Conservation (phyloP, 345 rosid species). For the Brassica cretica region DNA sequence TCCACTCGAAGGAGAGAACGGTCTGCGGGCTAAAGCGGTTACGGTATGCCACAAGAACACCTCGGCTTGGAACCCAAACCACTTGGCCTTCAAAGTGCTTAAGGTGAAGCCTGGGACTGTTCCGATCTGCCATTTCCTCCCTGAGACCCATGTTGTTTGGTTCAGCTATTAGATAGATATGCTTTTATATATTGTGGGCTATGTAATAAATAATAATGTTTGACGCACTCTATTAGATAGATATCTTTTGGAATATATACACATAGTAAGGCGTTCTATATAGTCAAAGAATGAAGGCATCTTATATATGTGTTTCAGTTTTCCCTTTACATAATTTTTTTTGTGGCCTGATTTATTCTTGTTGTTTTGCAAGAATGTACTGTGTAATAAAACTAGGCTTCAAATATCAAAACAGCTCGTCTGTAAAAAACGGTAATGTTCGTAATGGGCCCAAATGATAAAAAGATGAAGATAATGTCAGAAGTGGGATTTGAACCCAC, state of each 20-base stretch:
- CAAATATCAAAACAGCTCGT: not conserved
- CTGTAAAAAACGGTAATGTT: no score
- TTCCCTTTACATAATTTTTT: not conserved
- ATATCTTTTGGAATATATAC: constrained; percentile 12
- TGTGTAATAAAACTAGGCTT: not conserved
- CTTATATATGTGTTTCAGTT: not conserved
- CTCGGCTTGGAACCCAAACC: constrained; percentile 80
- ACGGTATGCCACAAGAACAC: constrained; percentile 86
- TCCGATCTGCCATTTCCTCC: constrained; percentile 82
- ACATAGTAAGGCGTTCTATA: constrained; percentile 1
- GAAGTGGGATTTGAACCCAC: constrained; percentile 52
- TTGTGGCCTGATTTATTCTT: constrained; percentile 21
- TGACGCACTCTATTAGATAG: not conserved
- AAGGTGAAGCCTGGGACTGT: constrained; percentile 70
- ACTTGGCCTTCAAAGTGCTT: constrained; percentile 76
- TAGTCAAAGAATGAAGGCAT: constrained; percentile 3
- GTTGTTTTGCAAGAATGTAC: constrained; percentile 10
- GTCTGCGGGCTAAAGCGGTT: constrained; percentile 59
- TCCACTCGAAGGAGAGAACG: constrained; percentile 63
- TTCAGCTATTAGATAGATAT: constrained; percentile 34
- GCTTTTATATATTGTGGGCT: not conserved
- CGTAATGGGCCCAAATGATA: not conserved
- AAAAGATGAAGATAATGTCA: constrained; percentile 21
- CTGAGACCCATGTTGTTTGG: constrained; percentile 74
- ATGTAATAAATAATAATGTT: constrained; percentile 25